These are phyloP conservation scores for Calonectria naviculata DNA, from an alignment of 2,329 filamentous ascomycete genomes.

Conservation along the genomic window DNA sequence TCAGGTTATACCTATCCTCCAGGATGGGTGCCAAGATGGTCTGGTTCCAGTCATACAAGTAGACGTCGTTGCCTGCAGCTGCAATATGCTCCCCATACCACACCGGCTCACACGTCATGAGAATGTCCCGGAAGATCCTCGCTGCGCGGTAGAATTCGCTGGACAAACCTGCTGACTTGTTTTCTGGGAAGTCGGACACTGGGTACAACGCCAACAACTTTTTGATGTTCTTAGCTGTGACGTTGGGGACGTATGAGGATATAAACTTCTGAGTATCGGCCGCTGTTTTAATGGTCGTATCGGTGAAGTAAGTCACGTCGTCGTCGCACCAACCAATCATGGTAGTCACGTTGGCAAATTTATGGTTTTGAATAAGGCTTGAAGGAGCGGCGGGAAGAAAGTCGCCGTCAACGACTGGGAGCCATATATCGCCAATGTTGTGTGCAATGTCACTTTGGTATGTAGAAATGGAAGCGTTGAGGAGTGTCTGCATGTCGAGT, in stretches of 20 bases:
- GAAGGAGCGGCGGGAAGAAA: neutral
- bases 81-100: neutral
- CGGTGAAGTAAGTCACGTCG: neutral
- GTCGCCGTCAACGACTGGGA: neutral
- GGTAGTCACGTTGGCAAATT: neutral
- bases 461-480: neutral
- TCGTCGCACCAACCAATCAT: constrained; percentile 2
- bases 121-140: neutral
- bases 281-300: neutral
- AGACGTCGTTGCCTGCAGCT: neutral
- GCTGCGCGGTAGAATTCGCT: neutral
- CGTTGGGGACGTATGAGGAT: neutral
- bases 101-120: neutral
- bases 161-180: neutral
- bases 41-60: neutral
- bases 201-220: neutral
- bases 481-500: neutral
- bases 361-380: neutral
- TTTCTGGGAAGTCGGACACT: neutral
- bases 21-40: neutral
- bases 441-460: neutral
- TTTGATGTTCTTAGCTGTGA: neutral
- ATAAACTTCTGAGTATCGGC: neutral
- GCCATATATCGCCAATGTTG: neutral
- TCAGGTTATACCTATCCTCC: neutral